Percentiles rank a stretch among this genome's conserved stretches.
Conservation (phyloP, 2,329 filamentous ascomycete genomes). For the Coniochaeta ligniaria region DNA sequence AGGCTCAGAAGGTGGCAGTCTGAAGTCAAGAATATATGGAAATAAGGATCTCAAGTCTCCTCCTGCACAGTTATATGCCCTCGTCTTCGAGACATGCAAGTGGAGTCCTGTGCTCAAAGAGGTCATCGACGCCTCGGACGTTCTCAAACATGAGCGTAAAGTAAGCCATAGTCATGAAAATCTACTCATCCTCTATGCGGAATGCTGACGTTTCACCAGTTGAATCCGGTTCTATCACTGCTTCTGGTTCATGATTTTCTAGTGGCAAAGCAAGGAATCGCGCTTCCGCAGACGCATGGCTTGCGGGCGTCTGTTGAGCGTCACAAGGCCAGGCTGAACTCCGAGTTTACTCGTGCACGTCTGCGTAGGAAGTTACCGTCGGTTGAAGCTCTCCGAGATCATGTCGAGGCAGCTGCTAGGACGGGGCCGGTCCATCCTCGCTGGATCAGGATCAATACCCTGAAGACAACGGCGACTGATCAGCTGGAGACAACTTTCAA, state of each 20-base stretch:
- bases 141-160: slow-evolving; percentile 79
- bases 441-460: slow-evolving; percentile 83
- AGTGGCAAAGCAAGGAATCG: slow-evolving; percentile 73
- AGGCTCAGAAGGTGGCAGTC: slow-evolving; percentile 64
- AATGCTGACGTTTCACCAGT: slow-evolving; percentile 36
- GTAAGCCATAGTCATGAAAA: slow-evolving; percentile 34
- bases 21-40: slow-evolving; percentile 79
- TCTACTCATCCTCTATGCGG: background rate
- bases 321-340: slow-evolving; percentile 72
- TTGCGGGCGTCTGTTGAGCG: slow-evolving; percentile 67
- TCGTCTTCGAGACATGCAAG: slow-evolving; percentile 82
- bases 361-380: slow-evolving; percentile 64
- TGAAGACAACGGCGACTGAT: slow-evolving; percentile 62
- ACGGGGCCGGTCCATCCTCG: slow-evolving; percentile 60
- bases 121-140: slow-evolving; percentile 73
- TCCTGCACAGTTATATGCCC: slow-evolving; percentile 76
- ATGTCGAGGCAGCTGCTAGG: slow-evolving; percentile 45
- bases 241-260: slow-evolving; percentile 83
- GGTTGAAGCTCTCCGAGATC: slow-evolving; percentile 55
- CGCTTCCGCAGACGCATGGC: slow-evolving; percentile 72
- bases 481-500: slow-evolving; percentile 72
- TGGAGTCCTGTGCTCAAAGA: slow-evolving; percentile 84
- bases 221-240: slow-evolving; percentile 72
- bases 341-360: slow-evolving; percentile 76
- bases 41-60: slow-evolving; percentile 69